These are phyloP conservation scores for Heritiera fomes DNA, from an alignment of 345 rosid species.

Conservation along the genomic window DNA sequence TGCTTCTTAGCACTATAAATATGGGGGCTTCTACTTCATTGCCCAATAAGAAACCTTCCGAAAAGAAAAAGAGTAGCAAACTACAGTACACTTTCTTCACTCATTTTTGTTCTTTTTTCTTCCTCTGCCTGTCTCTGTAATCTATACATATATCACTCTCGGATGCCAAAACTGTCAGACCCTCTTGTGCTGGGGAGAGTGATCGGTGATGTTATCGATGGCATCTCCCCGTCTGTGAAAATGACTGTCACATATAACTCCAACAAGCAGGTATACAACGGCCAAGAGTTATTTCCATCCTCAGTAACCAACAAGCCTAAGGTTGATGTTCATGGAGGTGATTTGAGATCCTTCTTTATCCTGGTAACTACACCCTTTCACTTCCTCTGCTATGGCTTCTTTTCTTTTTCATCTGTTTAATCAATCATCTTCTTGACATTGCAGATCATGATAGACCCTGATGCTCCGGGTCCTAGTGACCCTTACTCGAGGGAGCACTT, in stretches of 20 bases:
- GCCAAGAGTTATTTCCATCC: constrained; percentile 86
- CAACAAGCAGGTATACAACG: constrained; percentile 80
- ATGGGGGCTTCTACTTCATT: constrained; percentile 13
- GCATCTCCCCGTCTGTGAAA: constrained; percentile 54
- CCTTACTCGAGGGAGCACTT: constrained; percentile 90
- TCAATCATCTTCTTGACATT: neutral
- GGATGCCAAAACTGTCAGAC: constrained; percentile 57
- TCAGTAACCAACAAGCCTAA: constrained; percentile 65
- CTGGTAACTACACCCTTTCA: constrained; percentile 49
- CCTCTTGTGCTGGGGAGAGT: constrained; percentile 90
- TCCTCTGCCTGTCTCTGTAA: neutral
- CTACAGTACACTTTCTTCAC: neutral
- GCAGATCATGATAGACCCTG: constrained; percentile 98
- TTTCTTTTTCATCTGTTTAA: neutral
- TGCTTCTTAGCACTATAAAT: constrained; percentile 33
- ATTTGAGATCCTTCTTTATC: constrained; percentile 89
- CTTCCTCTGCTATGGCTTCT: neutral
- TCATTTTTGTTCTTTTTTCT: neutral
- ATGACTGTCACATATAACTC: constrained; percentile 67
- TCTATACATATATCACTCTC: neutral
- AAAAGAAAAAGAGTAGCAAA: neutral
- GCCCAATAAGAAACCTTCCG: constrained; percentile 9
- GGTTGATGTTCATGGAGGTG: constrained; percentile 86
- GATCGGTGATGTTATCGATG: constrained; percentile 83
- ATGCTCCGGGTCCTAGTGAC: constrained; percentile 98